phyloP scores from a whole-genome alignment of 2,329 filamentous ascomycete species.

The Arthrocladium fulminans region DNA sequence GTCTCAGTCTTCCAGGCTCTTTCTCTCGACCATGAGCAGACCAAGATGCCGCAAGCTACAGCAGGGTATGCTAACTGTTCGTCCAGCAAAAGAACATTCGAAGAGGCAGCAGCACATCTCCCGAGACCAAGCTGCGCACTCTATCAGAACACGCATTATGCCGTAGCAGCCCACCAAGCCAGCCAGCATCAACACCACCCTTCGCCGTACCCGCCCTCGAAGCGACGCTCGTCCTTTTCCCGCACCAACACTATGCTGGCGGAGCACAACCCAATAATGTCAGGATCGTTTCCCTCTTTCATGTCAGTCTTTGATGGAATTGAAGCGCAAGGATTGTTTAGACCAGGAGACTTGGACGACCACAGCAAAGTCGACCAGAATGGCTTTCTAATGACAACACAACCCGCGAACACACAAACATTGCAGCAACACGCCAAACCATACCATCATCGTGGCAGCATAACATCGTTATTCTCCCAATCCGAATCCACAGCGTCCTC shows the following conservation, averaged over 20 bases:
- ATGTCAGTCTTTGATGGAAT: slow-evolving; percentile 21
- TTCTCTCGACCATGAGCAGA: neutral
- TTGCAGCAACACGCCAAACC: slow-evolving; percentile 3
- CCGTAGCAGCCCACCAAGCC: neutral
- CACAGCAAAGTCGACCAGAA: slow-evolving; percentile 3
- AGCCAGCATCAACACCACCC: neutral
- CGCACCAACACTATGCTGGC: slow-evolving; percentile 20
- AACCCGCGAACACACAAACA: neutral
- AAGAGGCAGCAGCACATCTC: slow-evolving; percentile 15
- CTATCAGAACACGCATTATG: slow-evolving; percentile 1
- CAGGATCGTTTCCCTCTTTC: slow-evolving; percentile 21
- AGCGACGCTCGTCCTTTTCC: slow-evolving; percentile 16
- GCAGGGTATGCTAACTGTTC: slow-evolving; percentile 18
- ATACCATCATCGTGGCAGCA: slow-evolving; percentile 33
- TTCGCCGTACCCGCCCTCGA: slow-evolving; percentile 9
- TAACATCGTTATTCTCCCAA: slow-evolving; percentile 50
- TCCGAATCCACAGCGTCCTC: slow-evolving; percentile 88
- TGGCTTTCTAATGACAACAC: slow-evolving; percentile 6
- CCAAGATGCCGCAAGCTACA: slow-evolving; percentile 12
- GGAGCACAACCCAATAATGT: slow-evolving; percentile 20
- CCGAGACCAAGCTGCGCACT: neutral
- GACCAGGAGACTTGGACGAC: slow-evolving; percentile 1
- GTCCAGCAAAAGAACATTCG: slow-evolving; percentile 22
- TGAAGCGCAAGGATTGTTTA: slow-evolving; percentile 5
- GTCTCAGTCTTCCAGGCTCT: neutral